These are phyloP conservation scores for Colletotrichum paranaense DNA, from an alignment of 2,329 filamentous ascomycete genomes.

Conservation along the genomic window DNA sequence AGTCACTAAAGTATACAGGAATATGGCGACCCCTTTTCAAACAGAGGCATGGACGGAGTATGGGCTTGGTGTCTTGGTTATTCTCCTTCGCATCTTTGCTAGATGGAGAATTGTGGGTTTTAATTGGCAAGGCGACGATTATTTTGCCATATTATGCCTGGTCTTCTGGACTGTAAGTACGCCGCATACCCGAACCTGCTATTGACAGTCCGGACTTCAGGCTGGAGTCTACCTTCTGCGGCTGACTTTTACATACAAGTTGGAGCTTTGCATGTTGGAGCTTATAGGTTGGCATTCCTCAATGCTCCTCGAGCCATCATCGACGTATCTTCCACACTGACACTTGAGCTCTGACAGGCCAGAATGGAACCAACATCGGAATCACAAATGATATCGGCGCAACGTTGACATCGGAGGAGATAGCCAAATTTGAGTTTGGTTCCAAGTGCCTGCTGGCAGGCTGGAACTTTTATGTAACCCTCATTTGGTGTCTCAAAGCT, in stretches of 20 bases:
- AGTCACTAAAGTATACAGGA: slow-evolving; percentile 4
- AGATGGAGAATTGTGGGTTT: slow-evolving; percentile 52
- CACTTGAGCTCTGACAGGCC: slow-evolving; percentile 39
- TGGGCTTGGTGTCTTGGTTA: slow-evolving; percentile 48
- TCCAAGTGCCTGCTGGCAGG: slow-evolving; percentile 48
- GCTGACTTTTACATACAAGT: neutral
- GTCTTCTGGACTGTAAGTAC: slow-evolving; percentile 51
- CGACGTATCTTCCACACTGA: neutral
- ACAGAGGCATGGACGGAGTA: slow-evolving; percentile 57
- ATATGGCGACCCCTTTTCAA: slow-evolving; percentile 52
- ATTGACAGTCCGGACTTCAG: no score
- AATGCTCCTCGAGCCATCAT: neutral
- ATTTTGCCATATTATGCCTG: slow-evolving; percentile 49
- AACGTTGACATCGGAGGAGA: slow-evolving; percentile 44
- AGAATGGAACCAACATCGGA: slow-evolving; percentile 52
- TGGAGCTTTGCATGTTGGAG: slow-evolving; percentile 22
- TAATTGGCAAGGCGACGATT: slow-evolving; percentile 56
- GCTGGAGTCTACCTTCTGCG: neutral
- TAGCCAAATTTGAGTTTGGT: slow-evolving; percentile 44
- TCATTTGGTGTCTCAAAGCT: slow-evolving; percentile 56
- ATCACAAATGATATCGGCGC: slow-evolving; percentile 45
- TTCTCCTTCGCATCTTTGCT: slow-evolving; percentile 52
- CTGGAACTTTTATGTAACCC: slow-evolving; percentile 53
- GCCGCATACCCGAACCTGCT: no score
- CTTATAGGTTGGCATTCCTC: slow-evolving; percentile 7